Percentiles rank a stretch among this genome's conserved stretches.
These are phyloP conservation scores for Aspergillus nomiae DNA, from an alignment of 2,329 filamentous ascomycete species.

Conservation along the genomic window DNA sequence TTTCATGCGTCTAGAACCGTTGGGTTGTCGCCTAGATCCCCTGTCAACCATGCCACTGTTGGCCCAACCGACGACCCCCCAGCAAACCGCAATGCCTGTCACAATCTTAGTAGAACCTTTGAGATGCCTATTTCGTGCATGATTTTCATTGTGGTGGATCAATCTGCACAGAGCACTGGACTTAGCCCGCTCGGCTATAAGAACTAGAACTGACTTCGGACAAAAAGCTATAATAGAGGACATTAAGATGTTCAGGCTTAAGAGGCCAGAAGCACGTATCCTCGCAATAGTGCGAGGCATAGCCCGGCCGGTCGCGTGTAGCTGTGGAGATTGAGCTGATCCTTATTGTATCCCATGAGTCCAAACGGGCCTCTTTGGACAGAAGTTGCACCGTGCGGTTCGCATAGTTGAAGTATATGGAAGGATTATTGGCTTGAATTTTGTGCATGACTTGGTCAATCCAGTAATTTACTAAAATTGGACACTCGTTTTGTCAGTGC, in stretches of 20 bases:
- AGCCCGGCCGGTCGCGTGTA: not conserved
- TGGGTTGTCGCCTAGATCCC: not conserved
- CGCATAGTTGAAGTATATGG: not conserved
- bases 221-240: not conserved
- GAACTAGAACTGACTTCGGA: not conserved
- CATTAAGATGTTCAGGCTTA: not conserved
- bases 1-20: slow-evolving; percentile 10
- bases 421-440: not conserved
- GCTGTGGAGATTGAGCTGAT: not conserved
- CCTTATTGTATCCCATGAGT: slow-evolving; percentile 1
- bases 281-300: not conserved
- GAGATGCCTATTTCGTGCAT: slow-evolving; percentile 6
- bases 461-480: not conserved
- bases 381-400: slow-evolving; percentile 1
- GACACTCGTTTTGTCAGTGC: not conserved
- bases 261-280: not conserved
- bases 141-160: slow-evolving; percentile 8
- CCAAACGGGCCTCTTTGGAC: not conserved
- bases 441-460: not conserved
- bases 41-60: not conserved
- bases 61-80: not conserved
- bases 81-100: slow-evolving; percentile 3
- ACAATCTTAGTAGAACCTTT: slow-evolving; percentile 17
- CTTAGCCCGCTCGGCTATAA: not conserved
- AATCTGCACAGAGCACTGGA: not conserved